Evolutionary conservation across 1,284 basidiomycete species (phyloP).

Genomic region (Cryptococcus hybrid): DNA sequence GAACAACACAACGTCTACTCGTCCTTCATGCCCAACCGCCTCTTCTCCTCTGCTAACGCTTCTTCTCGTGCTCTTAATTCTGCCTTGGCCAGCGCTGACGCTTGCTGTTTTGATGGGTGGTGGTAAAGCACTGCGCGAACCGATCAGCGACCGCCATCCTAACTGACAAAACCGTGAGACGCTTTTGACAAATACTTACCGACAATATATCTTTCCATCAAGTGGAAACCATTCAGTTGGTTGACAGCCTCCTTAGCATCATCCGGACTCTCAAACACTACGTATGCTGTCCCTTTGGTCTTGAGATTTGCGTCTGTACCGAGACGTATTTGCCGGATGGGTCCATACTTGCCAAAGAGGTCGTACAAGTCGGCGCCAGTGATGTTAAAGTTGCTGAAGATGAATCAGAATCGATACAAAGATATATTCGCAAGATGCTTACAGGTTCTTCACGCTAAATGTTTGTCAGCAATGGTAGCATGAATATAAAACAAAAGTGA

Average conservation of each 20-base stretch:
- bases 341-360: conserved; percentile 95
- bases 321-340: conserved; percentile 91
- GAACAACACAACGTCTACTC: not conserved
- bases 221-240: conserved; percentile 95
- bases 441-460: conserved; percentile 49
- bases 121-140: conserved; percentile 76
- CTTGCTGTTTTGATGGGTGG: conserved; percentile 93
- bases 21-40: conserved; percentile 54
- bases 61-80: conserved; percentile 90
- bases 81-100: conserved; percentile 78
- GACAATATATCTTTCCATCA: conserved; percentile 97
- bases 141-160: not conserved
- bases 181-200: conserved; percentile 45
- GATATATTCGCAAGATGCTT: conserved; percentile 12
- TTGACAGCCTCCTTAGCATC: conserved; percentile 95
- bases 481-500: not conserved
- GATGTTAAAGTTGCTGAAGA: conserved; percentile 78
- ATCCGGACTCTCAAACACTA: conserved; percentile 56
- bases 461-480: not conserved
- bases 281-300: conserved; percentile 93
- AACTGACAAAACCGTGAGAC: not conserved
- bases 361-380: conserved; percentile 90
- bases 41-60: conserved; percentile 83
- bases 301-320: conserved; percentile 78
- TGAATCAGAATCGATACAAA: not conserved